Base-by-base conservation (phyloP, 345 rosid genomes). In the Abelmoschus esculentus region DNA sequence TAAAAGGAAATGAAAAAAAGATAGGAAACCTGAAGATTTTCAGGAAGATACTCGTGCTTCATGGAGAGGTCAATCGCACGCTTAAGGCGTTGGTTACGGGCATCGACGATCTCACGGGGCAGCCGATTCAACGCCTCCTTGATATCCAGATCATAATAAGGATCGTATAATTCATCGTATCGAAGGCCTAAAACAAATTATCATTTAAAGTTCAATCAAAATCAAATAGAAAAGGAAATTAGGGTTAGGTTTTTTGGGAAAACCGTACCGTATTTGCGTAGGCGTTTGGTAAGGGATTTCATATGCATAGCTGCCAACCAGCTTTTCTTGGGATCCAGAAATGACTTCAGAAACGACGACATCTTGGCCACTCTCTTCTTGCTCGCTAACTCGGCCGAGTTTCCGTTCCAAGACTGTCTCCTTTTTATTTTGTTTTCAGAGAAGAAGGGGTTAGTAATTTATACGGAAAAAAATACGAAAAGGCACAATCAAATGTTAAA, bases 1-100 rank as follows among this genome's bases (percentile, higher is more conserved):
- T 3, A 36, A 67, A 6, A 10, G 13, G 47, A 11, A 49, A 18
- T 19, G 55, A 17, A 40, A 1, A 6, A 7, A 11, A 1, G 1
- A 67, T 19, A 40, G 18, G 8, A 60, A 71, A 93, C 97, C 96
- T 88, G 96, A 40, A 95, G 89, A 59, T 91, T 76, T 69, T 85
- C 76, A 17, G 93, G 81, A 34, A 95, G 98, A 78, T 90, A 90
- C 83, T 88, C 83, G 77, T 95, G 99, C 83, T 95, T 95, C 97
- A 95, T 85, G 72, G 99, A 95, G 70, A 95, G 97, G 76, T 95
- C 99, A 87, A 91, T 87, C 68, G 99, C 96, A 57, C 98, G 99
- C 86, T 91, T 91, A 71, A 95, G 90, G 12, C 96, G 99, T 90
- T 95, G 97, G 79, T 86, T 70, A 38, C 99, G 96, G 11, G 99